phyloP scores from a whole-genome alignment of 345 rosid genomes.

The Hypericum perforatum region DNA sequence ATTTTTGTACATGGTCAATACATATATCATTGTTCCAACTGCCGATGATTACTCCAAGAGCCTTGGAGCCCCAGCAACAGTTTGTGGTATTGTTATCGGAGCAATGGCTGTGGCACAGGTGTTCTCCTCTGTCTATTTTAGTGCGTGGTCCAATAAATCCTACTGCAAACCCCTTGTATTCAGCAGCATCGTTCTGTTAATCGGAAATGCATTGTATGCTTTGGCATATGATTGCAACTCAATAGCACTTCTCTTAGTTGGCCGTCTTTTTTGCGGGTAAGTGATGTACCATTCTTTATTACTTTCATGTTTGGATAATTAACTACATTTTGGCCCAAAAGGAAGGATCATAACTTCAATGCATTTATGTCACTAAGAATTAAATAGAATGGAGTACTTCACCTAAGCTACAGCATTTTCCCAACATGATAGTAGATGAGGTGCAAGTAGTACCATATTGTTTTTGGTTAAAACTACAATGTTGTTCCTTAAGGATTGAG shows the following conservation, averaged over 20 bases:
- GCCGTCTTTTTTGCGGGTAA: slow-evolving; percentile 98
- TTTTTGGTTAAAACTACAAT: no score
- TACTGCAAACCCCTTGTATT: slow-evolving; percentile 93
- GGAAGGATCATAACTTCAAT: no score
- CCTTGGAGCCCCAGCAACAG: slow-evolving; percentile 98
- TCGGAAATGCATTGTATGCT: slow-evolving; percentile 83
- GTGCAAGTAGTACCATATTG: no score
- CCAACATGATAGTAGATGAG: no score
- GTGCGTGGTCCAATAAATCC: slow-evolving; percentile 96
- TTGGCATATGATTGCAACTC: slow-evolving; percentile 85
- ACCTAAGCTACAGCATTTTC: no score
- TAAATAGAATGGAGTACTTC: no score
- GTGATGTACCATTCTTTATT: slow-evolving; percentile 14
- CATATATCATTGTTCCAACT: slow-evolving; percentile 87
- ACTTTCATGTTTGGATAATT: no score
- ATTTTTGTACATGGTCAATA: slow-evolving; percentile 91
- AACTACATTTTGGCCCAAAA: no score
- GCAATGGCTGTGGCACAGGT: slow-evolving; percentile 99
- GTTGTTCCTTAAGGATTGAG: neutral
- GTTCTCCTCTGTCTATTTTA: slow-evolving; percentile 92
- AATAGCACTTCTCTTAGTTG: slow-evolving; percentile 55
- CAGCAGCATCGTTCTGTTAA: slow-evolving; percentile 71
- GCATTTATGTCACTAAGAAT: no score
- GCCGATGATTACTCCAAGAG: slow-evolving; percentile 89
- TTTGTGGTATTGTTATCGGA: slow-evolving; percentile 95